These are phyloP conservation scores for Curvularia sp. DNA, from an alignment of 2,329 filamentous ascomycete genomes.

Conservation along the genomic window DNA sequence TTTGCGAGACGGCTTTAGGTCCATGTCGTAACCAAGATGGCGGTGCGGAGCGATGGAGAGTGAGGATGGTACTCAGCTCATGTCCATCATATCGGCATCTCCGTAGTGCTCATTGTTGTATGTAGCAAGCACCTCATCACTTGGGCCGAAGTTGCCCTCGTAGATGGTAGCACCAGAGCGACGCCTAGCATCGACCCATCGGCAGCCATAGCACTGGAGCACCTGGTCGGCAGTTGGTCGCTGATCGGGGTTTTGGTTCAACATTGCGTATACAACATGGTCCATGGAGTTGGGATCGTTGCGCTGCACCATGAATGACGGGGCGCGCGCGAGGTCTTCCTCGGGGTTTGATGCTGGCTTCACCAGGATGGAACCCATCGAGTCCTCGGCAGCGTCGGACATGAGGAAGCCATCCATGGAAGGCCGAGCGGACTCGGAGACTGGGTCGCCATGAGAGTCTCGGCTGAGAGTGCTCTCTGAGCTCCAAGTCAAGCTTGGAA, in stretches of 20 bases:
- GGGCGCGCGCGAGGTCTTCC: slow-evolving; percentile 70
- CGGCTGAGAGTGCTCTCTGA: slow-evolving; percentile 70
- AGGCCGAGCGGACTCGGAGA: slow-evolving; percentile 28
- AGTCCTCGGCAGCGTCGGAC: slow-evolving; percentile 49
- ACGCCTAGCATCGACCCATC: slow-evolving; percentile 79
- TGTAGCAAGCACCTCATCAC: slow-evolving; percentile 63
- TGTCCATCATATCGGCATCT: slow-evolving; percentile 67
- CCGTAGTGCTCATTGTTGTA: slow-evolving; percentile 52
- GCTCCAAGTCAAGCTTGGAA: slow-evolving; percentile 86
- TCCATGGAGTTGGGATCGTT: slow-evolving; percentile 78
- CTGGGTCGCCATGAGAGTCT: slow-evolving; percentile 65
- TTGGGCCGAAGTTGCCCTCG: slow-evolving; percentile 93
- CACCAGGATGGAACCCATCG: slow-evolving; percentile 48
- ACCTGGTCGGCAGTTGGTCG: slow-evolving; percentile 79
- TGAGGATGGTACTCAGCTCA: slow-evolving; percentile 36
- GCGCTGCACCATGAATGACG: slow-evolving; percentile 86
- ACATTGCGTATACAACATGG: slow-evolving; percentile 85
- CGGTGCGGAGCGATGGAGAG: slow-evolving; percentile 6
- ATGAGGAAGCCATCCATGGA: slow-evolving; percentile 39
- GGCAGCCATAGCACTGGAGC: slow-evolving; percentile 73
- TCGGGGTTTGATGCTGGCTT: slow-evolving; percentile 36
- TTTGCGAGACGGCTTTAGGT: slow-evolving; percentile 20
- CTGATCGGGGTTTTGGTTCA: slow-evolving; percentile 72
- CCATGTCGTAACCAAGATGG: slow-evolving; percentile 17
- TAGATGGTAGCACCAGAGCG: slow-evolving; percentile 92